phyloP scores from a whole-genome alignment of 164 flowering plant genomes.

The Nelumbo lutea region DNA sequence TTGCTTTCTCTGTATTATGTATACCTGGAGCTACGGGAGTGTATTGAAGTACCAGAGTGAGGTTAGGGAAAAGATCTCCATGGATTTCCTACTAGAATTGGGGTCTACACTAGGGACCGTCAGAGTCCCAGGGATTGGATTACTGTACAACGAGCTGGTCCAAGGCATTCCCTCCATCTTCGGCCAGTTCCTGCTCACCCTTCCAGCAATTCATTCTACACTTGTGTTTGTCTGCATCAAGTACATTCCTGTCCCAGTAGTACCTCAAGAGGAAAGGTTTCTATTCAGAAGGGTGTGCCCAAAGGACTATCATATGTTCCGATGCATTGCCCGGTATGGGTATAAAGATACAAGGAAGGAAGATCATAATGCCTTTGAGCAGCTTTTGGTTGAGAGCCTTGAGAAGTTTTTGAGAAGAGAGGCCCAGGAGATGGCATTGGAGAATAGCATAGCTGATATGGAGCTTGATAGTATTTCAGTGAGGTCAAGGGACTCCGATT shows the following conservation, averaged over 20 bases:
- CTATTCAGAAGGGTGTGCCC: constrained; percentile 7
- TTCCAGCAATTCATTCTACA: constrained; percentile 12
- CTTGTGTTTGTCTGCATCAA: constrained; percentile 10
- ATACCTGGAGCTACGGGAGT: constrained; percentile 10
- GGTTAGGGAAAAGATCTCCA: constrained; percentile 7
- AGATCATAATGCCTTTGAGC: constrained; percentile 45
- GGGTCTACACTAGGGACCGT: constrained; percentile 2
- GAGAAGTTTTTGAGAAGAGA: constrained; percentile 46
- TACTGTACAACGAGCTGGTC: constrained; percentile 10
- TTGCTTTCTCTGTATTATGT: constrained; percentile 1
- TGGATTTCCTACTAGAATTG: constrained; percentile 1
- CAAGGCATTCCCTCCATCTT: constrained; percentile 7
- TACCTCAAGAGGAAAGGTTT: constrained; percentile 9
- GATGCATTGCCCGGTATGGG: constrained; percentile 22
- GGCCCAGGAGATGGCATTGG: constrained; percentile 42
- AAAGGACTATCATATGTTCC: constrained; percentile 9
- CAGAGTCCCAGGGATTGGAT: constrained; percentile 5
- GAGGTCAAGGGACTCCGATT: neutral
- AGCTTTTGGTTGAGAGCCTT: constrained; percentile 44
- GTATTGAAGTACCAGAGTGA: constrained; percentile 4
- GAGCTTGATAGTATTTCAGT: neutral
- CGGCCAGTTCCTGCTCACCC: constrained; percentile 3
- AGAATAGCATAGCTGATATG: constrained; percentile 12
- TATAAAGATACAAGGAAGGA: constrained; percentile 52
- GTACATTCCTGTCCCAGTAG: constrained; percentile 3